Base-by-base conservation (phyloP, 805 yeast genomes). In the Jamesozyma gamospora region DNA sequence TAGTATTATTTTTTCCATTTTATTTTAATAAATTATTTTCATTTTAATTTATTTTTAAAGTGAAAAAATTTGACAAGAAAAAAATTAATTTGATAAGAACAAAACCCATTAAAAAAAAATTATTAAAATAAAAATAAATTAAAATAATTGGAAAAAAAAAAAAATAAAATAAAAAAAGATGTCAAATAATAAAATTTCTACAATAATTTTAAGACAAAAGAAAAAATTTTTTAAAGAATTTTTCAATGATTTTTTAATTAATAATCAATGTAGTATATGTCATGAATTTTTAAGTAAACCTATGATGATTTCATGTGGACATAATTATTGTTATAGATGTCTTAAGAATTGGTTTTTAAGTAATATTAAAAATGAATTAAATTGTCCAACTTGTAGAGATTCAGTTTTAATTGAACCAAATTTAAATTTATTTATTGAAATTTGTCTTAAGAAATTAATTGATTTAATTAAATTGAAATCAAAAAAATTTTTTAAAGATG, bases 361-460 rank as follows among this genome's bases (percentile, higher is more conserved):
- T 39, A 56, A 54, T 40, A 50, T 50, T 12, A 53, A 48, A 13
- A 69, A 63, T 32, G 73, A 71, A 41, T 61, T 70, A 38, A 67
- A 74, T n/a, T 82, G 92, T 56, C 90, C 92, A 0, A 64, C 78
- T 7, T 82, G 90, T 50, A 66, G 90, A 21, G 54, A 57, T 8
- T 65, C 64, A 2, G 62, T 80, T 33, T 64, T 56, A 25, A 59
- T 60, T 3, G 59, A 65, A 10, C 90, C 90, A 1, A 58, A 67
- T 6, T 49, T 75, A 34, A 81, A 81, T 52, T 60, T 71, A 12
- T 64, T 65, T 9, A 45, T 82, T 32, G 72, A 73, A 41, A 74
- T 72, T 33, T 54, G 74, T 27, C 53, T 73, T 32, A 52, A 60
- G 18, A 48, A 64, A 11, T 62, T 75, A 13, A 32, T 74, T 26